Percentiles rank a stretch among this genome's conserved stretches.
These are phyloP conservation scores for Hordeum pubiflorum DNA, from an alignment of 202 grass and related monocot species.

Conservation along the genomic window DNA sequence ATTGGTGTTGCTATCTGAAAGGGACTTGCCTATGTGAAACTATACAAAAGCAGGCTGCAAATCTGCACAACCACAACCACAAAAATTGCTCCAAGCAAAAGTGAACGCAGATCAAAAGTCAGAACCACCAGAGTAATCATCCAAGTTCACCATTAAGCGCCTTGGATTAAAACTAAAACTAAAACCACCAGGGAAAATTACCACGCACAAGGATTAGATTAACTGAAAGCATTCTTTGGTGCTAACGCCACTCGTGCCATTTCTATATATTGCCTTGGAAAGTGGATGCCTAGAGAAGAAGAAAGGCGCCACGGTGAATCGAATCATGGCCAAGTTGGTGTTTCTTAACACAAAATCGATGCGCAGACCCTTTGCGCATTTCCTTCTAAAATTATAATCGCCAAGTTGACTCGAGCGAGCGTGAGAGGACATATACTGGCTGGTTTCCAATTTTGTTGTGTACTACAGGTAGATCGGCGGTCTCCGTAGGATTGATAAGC, in stretches of 20 bases:
- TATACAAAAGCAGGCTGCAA: not conserved
- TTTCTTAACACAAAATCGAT: not conserved
- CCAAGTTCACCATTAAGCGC: not conserved
- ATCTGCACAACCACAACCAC: slow-evolving; percentile 20
- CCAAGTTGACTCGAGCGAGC: slow-evolving; percentile 23
- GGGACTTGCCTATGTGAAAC: not conserved
- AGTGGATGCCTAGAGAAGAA: slow-evolving; percentile 20
- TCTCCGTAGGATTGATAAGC: slow-evolving; percentile 11
- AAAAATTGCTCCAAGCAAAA: not conserved
- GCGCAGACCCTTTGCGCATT: not conserved
- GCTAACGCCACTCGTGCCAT: slow-evolving; percentile 16
- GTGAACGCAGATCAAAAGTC: not conserved
- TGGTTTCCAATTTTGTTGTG: not conserved
- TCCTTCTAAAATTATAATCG: not conserved
- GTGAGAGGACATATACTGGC: not conserved
- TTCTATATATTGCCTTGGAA: slow-evolving; percentile 9
- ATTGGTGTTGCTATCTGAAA: slow-evolving; percentile 5
- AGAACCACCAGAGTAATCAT: not conserved
- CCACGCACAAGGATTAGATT: not conserved
- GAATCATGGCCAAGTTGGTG: not conserved
- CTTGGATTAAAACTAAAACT: not conserved
- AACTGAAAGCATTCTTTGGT: not conserved
- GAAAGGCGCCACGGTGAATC: not conserved
- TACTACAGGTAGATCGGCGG: not conserved
- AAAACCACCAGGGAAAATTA: not conserved